A percentile compares a stretch with the other conserved stretches of the same genome.
Conservation (phyloP, 495 filamentous ascomycete species). For the Astrothelium subdiscretum region DNA sequence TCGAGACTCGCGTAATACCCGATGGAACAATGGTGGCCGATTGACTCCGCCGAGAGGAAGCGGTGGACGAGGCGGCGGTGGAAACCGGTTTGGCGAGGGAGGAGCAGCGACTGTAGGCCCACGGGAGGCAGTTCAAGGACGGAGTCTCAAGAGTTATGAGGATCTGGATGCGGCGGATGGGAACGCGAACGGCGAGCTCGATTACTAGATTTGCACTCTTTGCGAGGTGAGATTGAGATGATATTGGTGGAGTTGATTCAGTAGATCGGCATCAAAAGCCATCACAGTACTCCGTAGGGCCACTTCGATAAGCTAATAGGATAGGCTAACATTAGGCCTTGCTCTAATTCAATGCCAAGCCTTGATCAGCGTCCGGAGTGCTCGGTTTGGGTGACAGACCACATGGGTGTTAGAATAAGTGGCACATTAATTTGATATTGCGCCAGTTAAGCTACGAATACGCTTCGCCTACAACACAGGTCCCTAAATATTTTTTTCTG, state of each 20-base stretch:
- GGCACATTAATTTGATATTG: too few species aligned
- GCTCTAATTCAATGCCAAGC: background rate
- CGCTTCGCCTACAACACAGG: too few species aligned
- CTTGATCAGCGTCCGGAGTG: background rate
- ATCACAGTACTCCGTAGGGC: background rate
- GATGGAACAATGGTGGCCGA: slow-evolving; percentile 31
- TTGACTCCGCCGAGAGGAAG: slow-evolving; percentile 28
- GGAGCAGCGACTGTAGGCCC: slow-evolving; percentile 65
- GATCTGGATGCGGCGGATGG: slow-evolving; percentile 71
- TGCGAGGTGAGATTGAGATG: background rate
- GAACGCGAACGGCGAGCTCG: slow-evolving; percentile 46
- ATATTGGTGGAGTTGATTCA: background rate
- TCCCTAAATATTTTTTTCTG: too few species aligned
- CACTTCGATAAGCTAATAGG: background rate
- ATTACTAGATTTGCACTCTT: slow-evolving; percentile 37
- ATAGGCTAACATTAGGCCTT: background rate
- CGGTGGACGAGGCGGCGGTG: slow-evolving; percentile 30
- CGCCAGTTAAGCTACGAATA: too few species aligned
- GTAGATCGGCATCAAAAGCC: background rate
- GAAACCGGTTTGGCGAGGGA: slow-evolving; percentile 35
- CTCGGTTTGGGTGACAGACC: too few species aligned
- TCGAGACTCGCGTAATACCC: slow-evolving; percentile 19
- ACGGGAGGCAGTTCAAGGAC: slow-evolving; percentile 74
- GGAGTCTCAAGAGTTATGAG: slow-evolving; percentile 91
- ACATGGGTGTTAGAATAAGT: too few species aligned